Base-by-base conservation (phyloP, 768 basidiomycete species). In the Mycena haematopus region DNA sequence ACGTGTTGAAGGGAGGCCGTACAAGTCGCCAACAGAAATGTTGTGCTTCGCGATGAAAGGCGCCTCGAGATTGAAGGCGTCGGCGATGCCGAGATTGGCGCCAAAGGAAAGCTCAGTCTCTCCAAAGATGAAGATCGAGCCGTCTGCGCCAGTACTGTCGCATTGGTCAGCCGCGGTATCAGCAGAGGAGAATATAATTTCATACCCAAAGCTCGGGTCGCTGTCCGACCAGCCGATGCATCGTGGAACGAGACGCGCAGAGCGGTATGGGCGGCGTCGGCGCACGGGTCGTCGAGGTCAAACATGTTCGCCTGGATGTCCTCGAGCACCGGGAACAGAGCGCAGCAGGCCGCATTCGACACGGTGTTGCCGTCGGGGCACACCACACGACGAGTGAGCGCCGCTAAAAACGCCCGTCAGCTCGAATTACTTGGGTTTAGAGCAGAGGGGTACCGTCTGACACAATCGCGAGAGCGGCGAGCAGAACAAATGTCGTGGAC, bases 1-100 rank as follows among this genome's bases (percentile, higher is more conserved):
- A n/a, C 3, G 29, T n/a, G 13, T 10, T 35, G 35, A 31, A 4
- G 29, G 29, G n/a, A 31, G 9, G 29, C 62, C 73, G 44, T 51
- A 78, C 77, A 79, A 75, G 69, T 79, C 78, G 25, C 75, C 78
- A 29, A 70, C 61, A 3, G 71, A 67, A 44, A 78, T 70, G 52
- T 72, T 73, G 57, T 73, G 65, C n/a, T 53, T 58, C 36, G 56
- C 61, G 47, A 74, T 58, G 70, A 77, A 72, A 1, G 68, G 71
- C 21, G 61, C 59, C 59, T 77, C 71, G 7, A 50, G 65, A 8
- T 65, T 68, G 27, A 76, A 68, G 36, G 76, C 73, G 17, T 78
- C 77, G 58, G 78, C 71, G 44, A 72, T 69, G 27, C 77, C 66
- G 71, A 46, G 58, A 40, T 78, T 78, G 6, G 77, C 77, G 11